Evolutionary conservation across 2,329 filamentous ascomycete species (phyloP), one percentile per base, ranked within the genome.

Genomic region (Sarocladium brachiariae): DNA sequence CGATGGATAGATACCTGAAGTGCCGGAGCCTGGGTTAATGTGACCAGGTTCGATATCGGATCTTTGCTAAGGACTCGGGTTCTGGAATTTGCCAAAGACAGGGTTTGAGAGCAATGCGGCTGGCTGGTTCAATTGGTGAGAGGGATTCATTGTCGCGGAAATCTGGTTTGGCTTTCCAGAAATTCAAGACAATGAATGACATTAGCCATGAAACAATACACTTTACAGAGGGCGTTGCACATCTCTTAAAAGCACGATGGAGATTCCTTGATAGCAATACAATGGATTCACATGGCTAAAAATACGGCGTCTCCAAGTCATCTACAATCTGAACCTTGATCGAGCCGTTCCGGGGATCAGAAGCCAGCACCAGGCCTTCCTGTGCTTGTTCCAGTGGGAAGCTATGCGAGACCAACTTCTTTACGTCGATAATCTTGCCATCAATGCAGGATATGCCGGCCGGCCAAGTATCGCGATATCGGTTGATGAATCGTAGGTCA

Each of bases 401-500:
- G 1, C 69, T 72, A 61, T 87, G 83, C 10, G 82, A 81, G 3
- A 87, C 76, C 34, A 65, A 52, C 46, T 73, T 74, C 59, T 81
- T 81, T 18, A 85, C 66, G 59, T 86, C 75, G 8, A 87, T 60
- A 1, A 86, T 71, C 0, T 76, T 77, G 3, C 80, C 78, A 35
- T 71, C 73, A 24, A 87, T 60, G 45, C 77, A 79, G 6, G 77
- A 71, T 30, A 87, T 83, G 0, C 80, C 84, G 0, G 77, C 74
- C 0, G 83, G 83, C 83, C 84, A 87, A 0, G 83, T 86, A 58
- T 87, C 81, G 35, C 76, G 72, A 61, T 87, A 87, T 7, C 84
- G 73, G 62, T 87, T 86, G 61, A 86, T 87, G 65, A 87, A 87
- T 33, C 76, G 78, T 23, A 87, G 69, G 56, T 86, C 74, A 55